Evolutionary conservation across 2,329 filamentous ascomycete species (phyloP).

Genomic region (Verticillium klebahnii): DNA sequence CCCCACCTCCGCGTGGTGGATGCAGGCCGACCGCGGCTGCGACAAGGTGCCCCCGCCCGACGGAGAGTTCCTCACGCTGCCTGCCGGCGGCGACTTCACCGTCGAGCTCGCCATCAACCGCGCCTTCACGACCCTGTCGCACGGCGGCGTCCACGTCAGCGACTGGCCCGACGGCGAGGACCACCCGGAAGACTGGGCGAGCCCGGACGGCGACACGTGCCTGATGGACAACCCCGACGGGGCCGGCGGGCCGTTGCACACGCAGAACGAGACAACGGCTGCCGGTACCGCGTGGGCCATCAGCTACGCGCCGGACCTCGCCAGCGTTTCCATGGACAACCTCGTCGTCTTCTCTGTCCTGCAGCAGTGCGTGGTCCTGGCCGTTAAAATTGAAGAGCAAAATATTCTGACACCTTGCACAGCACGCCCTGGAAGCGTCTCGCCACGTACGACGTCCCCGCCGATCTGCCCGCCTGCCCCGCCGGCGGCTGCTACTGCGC

Average conservation of each 20-base stretch:
- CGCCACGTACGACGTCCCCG: constrained; percentile 22
- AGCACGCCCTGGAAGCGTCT: constrained; percentile 24
- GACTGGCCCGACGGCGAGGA: constrained; percentile 43
- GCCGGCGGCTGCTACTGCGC: constrained; percentile 23
- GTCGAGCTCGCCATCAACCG: constrained; percentile 47
- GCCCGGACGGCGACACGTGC: constrained; percentile 22
- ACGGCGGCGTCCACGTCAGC: constrained; percentile 27
- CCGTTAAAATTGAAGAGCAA: too few relatives aligned
- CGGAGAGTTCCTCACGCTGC: constrained; percentile 30
- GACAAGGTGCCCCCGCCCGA: too few relatives aligned
- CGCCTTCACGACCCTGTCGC: constrained; percentile 41
- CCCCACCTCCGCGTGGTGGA: too few relatives aligned
- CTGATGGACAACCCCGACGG: constrained; percentile 23
- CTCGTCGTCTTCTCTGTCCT: constrained; percentile 45
- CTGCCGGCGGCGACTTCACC: constrained; percentile 41
- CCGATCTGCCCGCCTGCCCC: constrained; percentile 21
- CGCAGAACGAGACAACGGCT: constrained; percentile 34
- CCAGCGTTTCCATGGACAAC: constrained; percentile 43
- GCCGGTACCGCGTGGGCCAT: constrained; percentile 46
- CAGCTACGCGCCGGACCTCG: constrained; percentile 41
- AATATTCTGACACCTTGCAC: too few relatives aligned
- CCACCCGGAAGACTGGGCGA: constrained; percentile 40
- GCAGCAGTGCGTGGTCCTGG: constrained; percentile 27
- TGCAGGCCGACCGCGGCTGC: too few relatives aligned
- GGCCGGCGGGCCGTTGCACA: constrained; percentile 41